Evolutionary conservation across 2,329 filamentous ascomycete species (phyloP).

Genomic region (Plenodomus tracheiphilus): DNA sequence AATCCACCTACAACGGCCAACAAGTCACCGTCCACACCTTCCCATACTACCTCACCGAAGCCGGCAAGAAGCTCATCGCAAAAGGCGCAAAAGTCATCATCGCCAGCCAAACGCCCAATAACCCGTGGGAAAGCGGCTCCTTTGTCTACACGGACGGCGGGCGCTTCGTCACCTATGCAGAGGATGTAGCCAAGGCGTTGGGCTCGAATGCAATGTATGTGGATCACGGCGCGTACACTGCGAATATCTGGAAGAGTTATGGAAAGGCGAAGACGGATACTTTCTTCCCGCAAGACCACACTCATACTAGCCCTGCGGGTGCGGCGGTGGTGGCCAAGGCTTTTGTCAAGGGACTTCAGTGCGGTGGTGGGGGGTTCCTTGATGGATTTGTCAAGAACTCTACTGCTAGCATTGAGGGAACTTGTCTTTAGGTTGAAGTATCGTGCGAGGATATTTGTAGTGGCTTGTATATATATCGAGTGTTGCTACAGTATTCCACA

Average conservation of each 20-base stretch:
- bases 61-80: conserved; percentile 56
- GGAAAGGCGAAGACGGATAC: conserved; percentile 56
- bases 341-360: conserved; percentile 62
- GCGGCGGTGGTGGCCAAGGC: conserved; percentile 60
- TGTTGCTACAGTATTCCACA: not conserved
- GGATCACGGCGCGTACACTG: conserved; percentile 63
- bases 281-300: conserved; percentile 64
- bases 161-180: conserved; percentile 61
- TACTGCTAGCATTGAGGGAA: conserved; percentile 34
- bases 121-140: conserved; percentile 62
- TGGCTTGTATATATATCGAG: conserved; percentile 1
- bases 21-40: conserved; percentile 64
- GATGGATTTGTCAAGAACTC: conserved; percentile 43
- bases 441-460: not conserved
- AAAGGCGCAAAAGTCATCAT: conserved; percentile 65
- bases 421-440: conserved; percentile 27
- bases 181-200: conserved; percentile 50
- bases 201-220: conserved; percentile 56
- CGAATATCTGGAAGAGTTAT: conserved; percentile 56
- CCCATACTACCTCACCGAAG: conserved; percentile 62
- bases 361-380: conserved; percentile 51
- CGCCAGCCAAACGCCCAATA: conserved; percentile 63
- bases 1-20: conserved; percentile 55
- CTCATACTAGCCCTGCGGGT: conserved; percentile 62
- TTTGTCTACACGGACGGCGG: conserved; percentile 52